Evolutionary conservation across 441 rosid species (phyloP), one percentile per base, ranked within the genome.

Genomic region (Mallotus repandus): DNA sequence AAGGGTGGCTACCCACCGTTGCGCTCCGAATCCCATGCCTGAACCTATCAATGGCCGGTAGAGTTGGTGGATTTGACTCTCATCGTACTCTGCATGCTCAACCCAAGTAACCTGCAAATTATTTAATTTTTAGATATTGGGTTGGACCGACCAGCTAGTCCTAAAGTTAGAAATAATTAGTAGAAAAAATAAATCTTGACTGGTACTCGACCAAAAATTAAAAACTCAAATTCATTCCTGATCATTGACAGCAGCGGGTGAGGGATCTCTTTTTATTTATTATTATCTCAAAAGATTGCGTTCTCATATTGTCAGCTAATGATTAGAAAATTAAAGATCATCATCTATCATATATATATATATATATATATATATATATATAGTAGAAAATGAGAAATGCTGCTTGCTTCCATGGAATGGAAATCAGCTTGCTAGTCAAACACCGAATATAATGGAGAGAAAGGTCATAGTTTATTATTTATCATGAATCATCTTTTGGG

Each of bases 1-100:
- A 43, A 96, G 89, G n/a, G 97, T 86, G 68, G 97, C 93, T 4
- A 89, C 83, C 99, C 99, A 96, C n/a, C 98, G 85, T 25, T 87
- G 97, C 0, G 97, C 97, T 4, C 99, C 97, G 32, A 93, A 96
- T 13, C 90, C 98, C 86, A 89, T 83, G 13, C 99, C 99, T 0
- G 89, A 87, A 48, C 81, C 79, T 18, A 96, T 71, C 57, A 90
- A 74, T 0, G 89, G 86, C 4, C 86, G 86, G 73, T 85, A 96
- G 16, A 89, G 89, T 5, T 88, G 92, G 74, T 92, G 97, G 48
- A 87, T 82, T 63, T 71, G 82, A 64, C 76, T 83, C 60, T 86
- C 96, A 0, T 91, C 98, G 45, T 88, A 96, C 58, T 93, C 96
- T 21, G 89, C 87, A 74, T 91, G 97, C 73, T 96, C 99, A 3